These are phyloP conservation scores for Nematocida sp. DNA, from an alignment of 371 early-diverging fungal genomes.

Conservation along the genomic window DNA sequence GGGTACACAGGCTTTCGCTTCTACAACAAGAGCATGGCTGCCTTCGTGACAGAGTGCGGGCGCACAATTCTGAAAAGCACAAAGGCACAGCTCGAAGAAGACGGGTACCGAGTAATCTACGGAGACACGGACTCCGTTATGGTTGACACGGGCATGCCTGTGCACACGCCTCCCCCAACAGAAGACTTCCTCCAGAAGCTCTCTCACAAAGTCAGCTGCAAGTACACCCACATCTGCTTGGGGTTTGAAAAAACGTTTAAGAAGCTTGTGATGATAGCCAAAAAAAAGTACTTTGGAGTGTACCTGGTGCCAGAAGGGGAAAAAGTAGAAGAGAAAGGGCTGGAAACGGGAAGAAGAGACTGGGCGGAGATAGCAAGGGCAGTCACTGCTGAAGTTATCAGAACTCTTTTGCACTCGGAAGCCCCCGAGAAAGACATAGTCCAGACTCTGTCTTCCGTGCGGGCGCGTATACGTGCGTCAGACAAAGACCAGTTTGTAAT, in stretches of 20 bases:
- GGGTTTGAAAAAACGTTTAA: slow-evolving; percentile 90
- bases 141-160: slow-evolving; percentile 78
- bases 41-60: slow-evolving; percentile 89
- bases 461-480: too few relatives aligned
- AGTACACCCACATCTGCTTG: slow-evolving; percentile 82
- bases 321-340: slow-evolving; percentile 79
- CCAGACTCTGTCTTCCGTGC: slow-evolving; percentile 66
- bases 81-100: slow-evolving; percentile 66
- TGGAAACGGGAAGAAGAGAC: slow-evolving; percentile 92
- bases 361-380: slow-evolving; percentile 87
- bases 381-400: slow-evolving; percentile 69
- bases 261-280: slow-evolving; percentile 85
- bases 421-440: slow-evolving; percentile 21
- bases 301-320: slow-evolving; percentile 66
- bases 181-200: slow-evolving; percentile 72
- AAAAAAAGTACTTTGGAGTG: slow-evolving; percentile 97
- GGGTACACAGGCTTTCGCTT: slow-evolving; percentile 88
- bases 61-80: slow-evolving; percentile 90
- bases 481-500: slow-evolving; percentile 78
- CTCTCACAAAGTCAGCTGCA: slow-evolving; percentile 76
- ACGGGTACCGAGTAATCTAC: slow-evolving; percentile 74
- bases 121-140: slow-evolving; percentile 99
- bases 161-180: slow-evolving; percentile 66
- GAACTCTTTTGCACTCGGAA: slow-evolving; percentile 48
- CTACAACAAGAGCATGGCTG: slow-evolving; percentile 91